Evolutionary conservation across 1,284 basidiomycete genomes (phyloP), one percentile per base, ranked within the genome.

Genomic region (Coniferiporia weirii): DNA sequence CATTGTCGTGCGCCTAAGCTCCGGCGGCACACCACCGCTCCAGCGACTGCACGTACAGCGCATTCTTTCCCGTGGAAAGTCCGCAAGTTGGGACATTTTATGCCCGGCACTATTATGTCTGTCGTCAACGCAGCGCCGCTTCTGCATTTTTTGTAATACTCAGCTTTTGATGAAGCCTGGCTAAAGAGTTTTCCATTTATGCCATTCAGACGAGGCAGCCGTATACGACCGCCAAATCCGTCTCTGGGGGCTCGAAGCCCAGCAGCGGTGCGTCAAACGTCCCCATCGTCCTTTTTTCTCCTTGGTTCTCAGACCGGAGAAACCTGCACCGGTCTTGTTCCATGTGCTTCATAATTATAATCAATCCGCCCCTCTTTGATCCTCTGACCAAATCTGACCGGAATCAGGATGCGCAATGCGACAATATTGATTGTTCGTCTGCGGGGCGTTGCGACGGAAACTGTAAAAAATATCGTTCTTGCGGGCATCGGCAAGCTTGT

Each of bases 151-250:
- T 19, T 48, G 19, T 32, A 12, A 27, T 40, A 52, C 35, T 50
- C 44, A 27, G 40, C 7, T 54, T 53, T 46, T 61, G 36, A n/a
- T 40, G 20, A 38, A 34, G 19, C 12, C 19, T 20, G 48, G 17
- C 57, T 57, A 13, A 52, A 13, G 32, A 20, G 19, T 22, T 17
- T 52, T 46, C 44, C 52, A 35, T 32, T 45, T 22, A 44, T 52
- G 43, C 56, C 44, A 45, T 45, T 58, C 64, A 87, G 90, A 89
- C 72, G 90, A 93, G 70, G 91, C 89, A 15, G 89, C 89, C 4
- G 75, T 98, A 34, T 98, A 99, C 72, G 96, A 98, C 74, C 87
- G 96, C 44, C 96, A 98, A 75, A 98, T 99, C 76, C 85, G 97
- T 32, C 76, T 98, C 62, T 99, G 96, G 96, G 96, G 97, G 48